Evolutionary conservation across 1,139 yeast genomes (phyloP).

Genomic region (Pichia sp.): DNA sequence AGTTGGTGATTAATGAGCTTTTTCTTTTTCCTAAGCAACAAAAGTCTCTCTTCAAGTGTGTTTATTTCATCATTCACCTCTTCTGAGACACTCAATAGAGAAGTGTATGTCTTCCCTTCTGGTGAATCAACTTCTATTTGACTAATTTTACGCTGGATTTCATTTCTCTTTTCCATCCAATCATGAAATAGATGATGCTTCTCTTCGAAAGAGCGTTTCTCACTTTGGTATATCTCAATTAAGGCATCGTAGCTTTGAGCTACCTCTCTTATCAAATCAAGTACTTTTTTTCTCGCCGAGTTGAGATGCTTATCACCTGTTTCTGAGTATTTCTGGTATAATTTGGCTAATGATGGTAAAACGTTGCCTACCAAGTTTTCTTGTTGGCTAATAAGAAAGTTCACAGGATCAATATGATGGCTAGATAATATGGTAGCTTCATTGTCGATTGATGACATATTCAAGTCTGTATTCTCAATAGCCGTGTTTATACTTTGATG

Average conservation of each 20-base stretch:
- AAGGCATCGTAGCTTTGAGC: constrained; percentile 41
- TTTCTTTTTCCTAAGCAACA: constrained; percentile 33
- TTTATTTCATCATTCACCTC: constrained; percentile 37
- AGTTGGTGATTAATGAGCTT: constrained; percentile 36
- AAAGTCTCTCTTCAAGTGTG: constrained; percentile 34
- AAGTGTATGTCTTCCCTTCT: constrained; percentile 39
- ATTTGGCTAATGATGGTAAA: constrained; percentile 23
- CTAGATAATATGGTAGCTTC: too few species aligned
- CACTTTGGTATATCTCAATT: constrained; percentile 42
- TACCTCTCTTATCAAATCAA: constrained; percentile 30
- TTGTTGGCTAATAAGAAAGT: constrained; percentile 30
- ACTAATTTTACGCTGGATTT: constrained; percentile 32
- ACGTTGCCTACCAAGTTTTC: constrained; percentile 22
- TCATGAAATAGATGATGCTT: constrained; percentile 32
- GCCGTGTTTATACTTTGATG: background rate
- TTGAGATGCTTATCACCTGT: constrained; percentile 32
- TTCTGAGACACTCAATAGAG: constrained; percentile 31
- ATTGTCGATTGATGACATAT: too few species aligned
- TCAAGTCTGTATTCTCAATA: too few species aligned
- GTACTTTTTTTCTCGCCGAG: constrained; percentile 25
- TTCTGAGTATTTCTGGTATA: constrained; percentile 26
- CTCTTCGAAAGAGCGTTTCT: constrained; percentile 28
- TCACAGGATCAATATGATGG: constrained; percentile 27
- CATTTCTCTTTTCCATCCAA: constrained; percentile 39
- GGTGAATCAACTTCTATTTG: constrained; percentile 33